Base-by-base conservation (phyloP, 331 rosid species). In the Malus hybrid region DNA sequence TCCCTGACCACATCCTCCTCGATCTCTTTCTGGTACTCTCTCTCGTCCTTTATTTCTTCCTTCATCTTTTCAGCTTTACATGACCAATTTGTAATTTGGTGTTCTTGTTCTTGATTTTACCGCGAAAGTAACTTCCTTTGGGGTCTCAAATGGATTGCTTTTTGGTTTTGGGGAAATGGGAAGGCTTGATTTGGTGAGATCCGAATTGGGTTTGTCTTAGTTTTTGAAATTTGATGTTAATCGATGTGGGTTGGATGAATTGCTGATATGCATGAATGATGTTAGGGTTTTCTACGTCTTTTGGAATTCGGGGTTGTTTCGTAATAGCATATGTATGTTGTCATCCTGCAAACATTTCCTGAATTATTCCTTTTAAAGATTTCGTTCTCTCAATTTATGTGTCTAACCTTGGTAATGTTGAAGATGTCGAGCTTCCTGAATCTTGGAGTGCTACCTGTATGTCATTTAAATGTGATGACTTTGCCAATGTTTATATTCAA, bases 1-100 rank as follows among this genome's bases (percentile, higher is more conserved):
- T 92, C 69, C 97, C 97, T 67, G 97, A 90, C 81, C 99, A 95
- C 83, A 89, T 95, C 82, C 92, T 95, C 71, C 84, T 86, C 77
- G 93, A 95, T 33, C 97, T 90, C 79, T 92, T 92, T 70, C 79
- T 72, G 87, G 97, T 95, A 69, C 46, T 65, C 39, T 65, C 71
- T 31, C 34, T 39, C 39, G 59, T 48, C 67, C 39, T 69, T 72
- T 19, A 2, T 52, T 57, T 55, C 0, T 55, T 55, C 8, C 0
- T 16, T 6, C 60, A 55, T 16, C 24, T n/a, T 18, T 55, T n/a
- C 50, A 44, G 50, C 50, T 12, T 42, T 44, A 12, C 50, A 44
- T 44, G 50, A 44, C 50, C 50, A 44, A 12, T 4, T 44, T 5
- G 50, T 44, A 44, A n/a, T 11, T 55, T 15, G 18, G 18, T 32